Conservation (phyloP, 148 eudicot species). For the Pouteria glomerata region DNA sequence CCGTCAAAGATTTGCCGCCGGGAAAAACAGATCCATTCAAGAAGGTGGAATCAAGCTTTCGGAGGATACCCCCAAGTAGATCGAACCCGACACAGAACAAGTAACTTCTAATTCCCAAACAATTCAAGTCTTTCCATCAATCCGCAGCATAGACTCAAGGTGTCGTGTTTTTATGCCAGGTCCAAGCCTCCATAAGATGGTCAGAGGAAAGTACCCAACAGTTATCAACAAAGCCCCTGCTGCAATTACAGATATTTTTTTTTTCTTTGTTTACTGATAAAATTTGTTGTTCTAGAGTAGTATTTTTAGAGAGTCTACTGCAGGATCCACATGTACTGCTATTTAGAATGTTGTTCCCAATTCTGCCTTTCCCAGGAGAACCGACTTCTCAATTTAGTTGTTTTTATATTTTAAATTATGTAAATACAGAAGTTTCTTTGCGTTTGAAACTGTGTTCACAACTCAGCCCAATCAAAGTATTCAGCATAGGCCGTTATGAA, state of each 20-base stretch:
- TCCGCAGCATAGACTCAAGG: constrained; percentile 14
- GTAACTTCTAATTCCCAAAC: constrained; percentile 22
- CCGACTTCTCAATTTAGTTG: constrained; percentile 13
- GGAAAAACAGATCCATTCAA: constrained; percentile 43
- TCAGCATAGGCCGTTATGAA: not conserved
- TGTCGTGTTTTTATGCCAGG: constrained; percentile 26
- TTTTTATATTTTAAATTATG: constrained; percentile 19
- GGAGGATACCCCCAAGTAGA: constrained; percentile 47
- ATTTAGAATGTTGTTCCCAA: constrained; percentile 3
- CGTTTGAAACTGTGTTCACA: not conserved
- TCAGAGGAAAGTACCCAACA: not conserved
- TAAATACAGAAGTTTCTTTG: constrained; percentile 23
- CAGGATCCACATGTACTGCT: constrained; percentile 9
- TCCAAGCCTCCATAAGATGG: constrained; percentile 23
- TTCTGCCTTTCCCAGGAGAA: constrained; percentile 13
- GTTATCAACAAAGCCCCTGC: not conserved
- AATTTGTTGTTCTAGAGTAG: not conserved
- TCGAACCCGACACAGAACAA: constrained; percentile 77
- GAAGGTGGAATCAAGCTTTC: constrained; percentile 44
- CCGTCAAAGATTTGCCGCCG: constrained; percentile 28
- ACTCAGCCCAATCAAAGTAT: not conserved
- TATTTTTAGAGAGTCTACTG: not conserved
- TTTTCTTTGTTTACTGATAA: not conserved
- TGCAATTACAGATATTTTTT: constrained; percentile 4
- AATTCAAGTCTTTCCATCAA: constrained; percentile 1